Base-by-base conservation (phyloP, 2,329 filamentous ascomycete species). In the Myriosclerotinia curreyana region DNA sequence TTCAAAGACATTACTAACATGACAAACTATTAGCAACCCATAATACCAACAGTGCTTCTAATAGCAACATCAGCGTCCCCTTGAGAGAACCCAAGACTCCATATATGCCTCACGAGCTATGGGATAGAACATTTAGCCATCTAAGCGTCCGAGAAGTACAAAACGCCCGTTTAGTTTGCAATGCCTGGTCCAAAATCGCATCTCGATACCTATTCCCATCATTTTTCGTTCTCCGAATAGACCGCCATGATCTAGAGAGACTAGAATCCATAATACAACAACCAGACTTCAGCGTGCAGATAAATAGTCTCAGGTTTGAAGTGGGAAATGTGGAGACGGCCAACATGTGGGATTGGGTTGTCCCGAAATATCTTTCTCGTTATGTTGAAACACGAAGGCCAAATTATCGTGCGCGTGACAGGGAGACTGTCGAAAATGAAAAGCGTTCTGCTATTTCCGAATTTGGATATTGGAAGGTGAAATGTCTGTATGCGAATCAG, bases 391-490 rank as follows among this genome's bases (percentile, higher is more conserved):
- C 20, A 2, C 46, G 7, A 20, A n/a, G 36, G 17, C 15, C 0
- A 4, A 5, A 25, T 5, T 51, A n/a, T 5, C 12, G 14, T 40
- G 7, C 15, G 4, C 5, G 17, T 17, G 2, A 17, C 17, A 48
- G 15, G 8, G 31, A 52, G n/a, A 8, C 2, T 3, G 34, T 64
- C 12, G 22, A 64, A 31, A 6, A 28, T 2, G 28, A 34, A n/a
- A 58, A 58, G 25, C 3, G 25, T 20, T 15, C 20, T 20, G 44
- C 44, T 7, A 40, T 56, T 4, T 2, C n/a, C 3, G 61, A 64
- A 22, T 64, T 51, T 51, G 53, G 44, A n/a, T 22, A 49, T 3
- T 64, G 42, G 46, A 58, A 58, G 28, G 50, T 7, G n/a, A 31
- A 46, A 11, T 64, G 53, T 6, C 36, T 58, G 14, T 6, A 50